Evolutionary conservation across 2,329 filamentous ascomycete genomes (phyloP).

Genomic region (Septoria linicola): DNA sequence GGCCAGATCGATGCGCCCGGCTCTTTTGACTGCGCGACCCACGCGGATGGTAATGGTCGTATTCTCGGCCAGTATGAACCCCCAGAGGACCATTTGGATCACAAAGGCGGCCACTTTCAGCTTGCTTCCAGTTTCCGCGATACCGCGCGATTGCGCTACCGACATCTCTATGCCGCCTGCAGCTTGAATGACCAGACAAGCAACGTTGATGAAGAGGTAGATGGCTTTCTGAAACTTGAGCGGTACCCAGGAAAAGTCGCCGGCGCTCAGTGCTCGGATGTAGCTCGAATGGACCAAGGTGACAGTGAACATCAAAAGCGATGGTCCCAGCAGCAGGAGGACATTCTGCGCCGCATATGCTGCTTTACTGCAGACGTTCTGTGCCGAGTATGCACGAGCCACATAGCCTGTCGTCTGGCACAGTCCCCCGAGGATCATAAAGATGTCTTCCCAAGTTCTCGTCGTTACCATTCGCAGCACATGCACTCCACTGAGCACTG

Average conservation of each 20-base stretch:
- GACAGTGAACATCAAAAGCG: slow-evolving; percentile 16
- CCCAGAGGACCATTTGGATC: slow-evolving; percentile 15
- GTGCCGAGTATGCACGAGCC: slow-evolving; percentile 2
- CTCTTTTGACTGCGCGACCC: background rate
- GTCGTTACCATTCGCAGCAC: slow-evolving; percentile 3
- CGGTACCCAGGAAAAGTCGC: slow-evolving; percentile 7
- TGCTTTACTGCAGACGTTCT: slow-evolving; percentile 8
- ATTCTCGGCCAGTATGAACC: slow-evolving; percentile 15
- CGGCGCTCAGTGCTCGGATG: slow-evolving; percentile 8
- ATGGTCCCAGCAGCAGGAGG: slow-evolving; percentile 14
- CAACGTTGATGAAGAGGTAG: slow-evolving; percentile 8
- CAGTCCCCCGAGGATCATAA: slow-evolving; percentile 13
- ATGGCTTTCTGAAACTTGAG: slow-evolving; percentile 3
- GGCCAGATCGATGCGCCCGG: background rate
- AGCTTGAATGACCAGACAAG: slow-evolving; percentile 6
- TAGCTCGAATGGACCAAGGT: slow-evolving; percentile 2
- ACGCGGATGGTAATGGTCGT: background rate
- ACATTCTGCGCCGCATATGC: slow-evolving; percentile 9
- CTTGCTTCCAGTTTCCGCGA: slow-evolving; percentile 9
- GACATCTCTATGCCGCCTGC: slow-evolving; percentile 5
- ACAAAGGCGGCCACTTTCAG: slow-evolving; percentile 12
- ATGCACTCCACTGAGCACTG: background rate
- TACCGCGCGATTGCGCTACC: background rate
- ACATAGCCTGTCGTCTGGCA: slow-evolving; percentile 13
- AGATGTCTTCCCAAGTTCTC: slow-evolving; percentile 12